These are phyloP conservation scores for Cladosporium sp. DNA, from an alignment of 2,329 filamentous ascomycete genomes.

Conservation along the genomic window DNA sequence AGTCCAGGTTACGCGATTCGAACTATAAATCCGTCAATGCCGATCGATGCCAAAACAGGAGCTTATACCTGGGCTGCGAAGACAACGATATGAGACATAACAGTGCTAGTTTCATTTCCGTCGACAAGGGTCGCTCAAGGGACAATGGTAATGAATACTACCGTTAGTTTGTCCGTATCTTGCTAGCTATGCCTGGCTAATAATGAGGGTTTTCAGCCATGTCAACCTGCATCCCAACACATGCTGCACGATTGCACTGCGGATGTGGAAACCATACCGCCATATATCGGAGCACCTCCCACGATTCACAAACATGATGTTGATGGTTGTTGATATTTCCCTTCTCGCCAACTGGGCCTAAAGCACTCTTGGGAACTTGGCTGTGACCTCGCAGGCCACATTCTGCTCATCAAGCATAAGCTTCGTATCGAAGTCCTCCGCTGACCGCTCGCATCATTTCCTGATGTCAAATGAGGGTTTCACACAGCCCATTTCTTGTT, in stretches of 20 bases:
- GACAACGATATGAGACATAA: slow-evolving; percentile 1
- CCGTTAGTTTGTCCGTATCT: neutral
- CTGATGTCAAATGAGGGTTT: neutral
- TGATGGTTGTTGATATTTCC: neutral
- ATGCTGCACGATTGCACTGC: too few species aligned
- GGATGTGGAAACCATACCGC: neutral
- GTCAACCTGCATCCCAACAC: neutral
- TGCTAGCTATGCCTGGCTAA: neutral
- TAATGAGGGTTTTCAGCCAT: neutral
- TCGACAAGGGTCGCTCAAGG: neutral
- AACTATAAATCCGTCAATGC: neutral
- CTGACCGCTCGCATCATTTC: neutral
- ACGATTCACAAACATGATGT: neutral
- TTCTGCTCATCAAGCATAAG: neutral
- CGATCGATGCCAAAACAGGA: neutral
- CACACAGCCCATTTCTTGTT: neutral
- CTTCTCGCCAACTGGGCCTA: neutral
- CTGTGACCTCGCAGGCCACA: neutral
- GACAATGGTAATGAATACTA: neutral
- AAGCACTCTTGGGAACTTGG: neutral
- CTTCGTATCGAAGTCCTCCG: neutral
- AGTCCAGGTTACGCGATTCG: neutral
- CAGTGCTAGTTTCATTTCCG: neutral
- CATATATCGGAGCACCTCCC: neutral
- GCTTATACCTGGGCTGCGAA: neutral